Conservation (phyloP, 2,329 filamentous ascomycete genomes). For the Fusarium caatingaense region DNA sequence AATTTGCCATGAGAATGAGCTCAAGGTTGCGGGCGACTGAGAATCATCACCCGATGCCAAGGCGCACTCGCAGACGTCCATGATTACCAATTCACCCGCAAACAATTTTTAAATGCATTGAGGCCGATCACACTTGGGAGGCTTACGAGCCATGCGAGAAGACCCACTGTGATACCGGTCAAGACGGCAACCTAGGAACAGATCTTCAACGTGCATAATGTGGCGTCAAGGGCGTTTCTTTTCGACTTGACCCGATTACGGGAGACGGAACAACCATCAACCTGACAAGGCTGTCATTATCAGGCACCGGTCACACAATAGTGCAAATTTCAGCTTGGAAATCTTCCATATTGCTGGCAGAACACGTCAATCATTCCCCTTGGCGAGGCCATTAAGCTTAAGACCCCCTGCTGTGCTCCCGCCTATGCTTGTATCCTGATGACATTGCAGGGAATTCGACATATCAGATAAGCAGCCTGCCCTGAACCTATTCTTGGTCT, state of each 20-base stretch:
- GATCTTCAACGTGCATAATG: neutral
- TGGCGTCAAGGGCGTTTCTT: slow-evolving; percentile 1
- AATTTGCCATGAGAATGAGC: neutral
- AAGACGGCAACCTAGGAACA: slow-evolving; percentile 22
- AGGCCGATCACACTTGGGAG: neutral
- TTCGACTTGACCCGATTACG: neutral
- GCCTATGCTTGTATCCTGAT: neutral
- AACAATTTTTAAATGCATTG: neutral
- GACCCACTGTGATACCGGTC: slow-evolving; percentile 8
- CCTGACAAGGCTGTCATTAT: neutral
- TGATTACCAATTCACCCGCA: neutral
- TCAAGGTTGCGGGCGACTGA: neutral
- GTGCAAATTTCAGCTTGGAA: slow-evolving; percentile 6
- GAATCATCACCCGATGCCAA: neutral
- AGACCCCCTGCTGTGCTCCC: neutral
- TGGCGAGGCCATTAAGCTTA: slow-evolving; percentile 17
- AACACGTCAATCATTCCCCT: slow-evolving; percentile 8
- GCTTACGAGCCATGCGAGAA: slow-evolving; percentile 4
- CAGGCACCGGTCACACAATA: neutral
- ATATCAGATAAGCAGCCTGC: slow-evolving; percentile 13
- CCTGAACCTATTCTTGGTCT: neutral
- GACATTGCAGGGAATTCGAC: neutral
- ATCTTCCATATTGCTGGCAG: neutral
- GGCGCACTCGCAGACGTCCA: neutral
- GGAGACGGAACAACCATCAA: neutral